phyloP scores from a whole-genome alignment of 768 basidiomycete genomes.

The Pleurotus tuber-regium region DNA sequence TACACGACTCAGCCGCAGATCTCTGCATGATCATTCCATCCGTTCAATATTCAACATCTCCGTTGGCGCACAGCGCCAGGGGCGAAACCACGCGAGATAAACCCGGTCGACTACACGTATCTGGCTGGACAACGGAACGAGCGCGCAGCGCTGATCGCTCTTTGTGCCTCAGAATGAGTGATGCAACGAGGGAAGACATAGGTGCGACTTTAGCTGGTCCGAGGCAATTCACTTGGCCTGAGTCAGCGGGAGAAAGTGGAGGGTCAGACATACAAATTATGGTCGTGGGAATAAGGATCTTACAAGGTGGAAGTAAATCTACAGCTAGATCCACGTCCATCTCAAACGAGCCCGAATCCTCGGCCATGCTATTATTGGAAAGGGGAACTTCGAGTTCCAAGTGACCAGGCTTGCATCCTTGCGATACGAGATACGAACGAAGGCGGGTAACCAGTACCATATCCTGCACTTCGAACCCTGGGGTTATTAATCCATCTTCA shows the following conservation, averaged over 20 bases:
- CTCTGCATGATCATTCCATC: neutral
- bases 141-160: slow-evolving; percentile 12
- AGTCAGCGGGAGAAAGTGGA: neutral
- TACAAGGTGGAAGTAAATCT: slow-evolving; percentile 6
- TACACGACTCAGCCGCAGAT: neutral
- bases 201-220: too few relatives aligned
- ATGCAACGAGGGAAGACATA: slow-evolving; percentile 14
- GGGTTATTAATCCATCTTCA: neutral
- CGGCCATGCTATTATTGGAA: too few relatives aligned
- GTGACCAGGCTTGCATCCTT: slow-evolving; percentile 6
- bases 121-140: neutral
- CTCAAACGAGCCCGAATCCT: neutral
- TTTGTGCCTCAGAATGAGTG: slow-evolving; percentile 11
- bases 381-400: neutral
- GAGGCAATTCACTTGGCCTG: neutral
- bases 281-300: neutral
- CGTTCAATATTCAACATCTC: neutral
- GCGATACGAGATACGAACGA: slow-evolving; percentile 9
- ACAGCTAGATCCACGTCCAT: slow-evolving; percentile 3
- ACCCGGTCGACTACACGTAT: neutral
- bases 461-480: slow-evolving; percentile 14
- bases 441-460: slow-evolving; percentile 11
- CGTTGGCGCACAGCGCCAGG: slow-evolving; percentile 4
- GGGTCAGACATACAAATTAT: neutral
- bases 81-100: slow-evolving; percentile 1